phyloP scores from a whole-genome alignment of 2,329 filamentous ascomycete genomes.

The Penicillium italicum region DNA sequence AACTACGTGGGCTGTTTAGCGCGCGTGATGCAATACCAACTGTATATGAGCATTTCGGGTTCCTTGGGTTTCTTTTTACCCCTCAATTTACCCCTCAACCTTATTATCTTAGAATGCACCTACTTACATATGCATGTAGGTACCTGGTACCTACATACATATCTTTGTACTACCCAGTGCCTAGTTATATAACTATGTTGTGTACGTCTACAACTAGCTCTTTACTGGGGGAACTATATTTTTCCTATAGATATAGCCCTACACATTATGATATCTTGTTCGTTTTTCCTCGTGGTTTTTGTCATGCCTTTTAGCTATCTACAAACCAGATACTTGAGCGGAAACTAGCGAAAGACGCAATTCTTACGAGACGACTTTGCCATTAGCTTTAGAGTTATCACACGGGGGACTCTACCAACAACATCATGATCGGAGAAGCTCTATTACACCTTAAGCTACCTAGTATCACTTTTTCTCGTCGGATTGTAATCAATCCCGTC shows the following conservation, averaged over 20 bases:
- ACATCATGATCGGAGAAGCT: neutral
- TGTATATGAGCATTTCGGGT: neutral
- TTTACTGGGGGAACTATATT: neutral
- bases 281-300: neutral
- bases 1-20: constrained; percentile 27
- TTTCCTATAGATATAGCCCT: too few relatives aligned
- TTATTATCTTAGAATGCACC: too few relatives aligned
- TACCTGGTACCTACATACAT: too few relatives aligned
- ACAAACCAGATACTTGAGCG: neutral
- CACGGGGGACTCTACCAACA: neutral
- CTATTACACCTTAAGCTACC: too few relatives aligned
- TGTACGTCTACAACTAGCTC: neutral
- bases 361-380: neutral
- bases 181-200: neutral
- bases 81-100: neutral
- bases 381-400: neutral
- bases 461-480: neutral
- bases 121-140: too few relatives aligned
- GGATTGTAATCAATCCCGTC: neutral
- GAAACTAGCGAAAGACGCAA: neutral
- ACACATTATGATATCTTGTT: neutral
- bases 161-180: too few relatives aligned
- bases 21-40: constrained; percentile 3
- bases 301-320: neutral
- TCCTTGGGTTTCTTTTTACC: neutral